phyloP scores from a whole-genome alignment of 2,329 filamentous ascomycete species.

The Hirsutella thompsonii region DNA sequence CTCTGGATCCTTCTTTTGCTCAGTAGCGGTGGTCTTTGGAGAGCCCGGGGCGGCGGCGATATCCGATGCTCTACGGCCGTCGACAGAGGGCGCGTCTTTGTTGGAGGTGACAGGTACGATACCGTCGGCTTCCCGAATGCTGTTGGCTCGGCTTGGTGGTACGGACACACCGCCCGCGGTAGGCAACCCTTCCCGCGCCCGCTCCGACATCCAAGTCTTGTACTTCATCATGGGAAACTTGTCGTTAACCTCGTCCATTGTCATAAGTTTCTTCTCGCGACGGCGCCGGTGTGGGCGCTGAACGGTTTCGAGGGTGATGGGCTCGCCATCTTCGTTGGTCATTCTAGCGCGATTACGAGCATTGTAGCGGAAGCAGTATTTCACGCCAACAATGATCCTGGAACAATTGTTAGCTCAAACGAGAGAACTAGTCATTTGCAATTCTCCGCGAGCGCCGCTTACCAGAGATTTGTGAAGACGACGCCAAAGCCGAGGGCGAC shows the following conservation, averaged over 20 bases:
- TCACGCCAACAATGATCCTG: slow-evolving; percentile 99
- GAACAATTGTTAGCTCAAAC: slow-evolving; percentile 9
- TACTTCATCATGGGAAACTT: slow-evolving; percentile 95
- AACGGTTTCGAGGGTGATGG: slow-evolving; percentile 78
- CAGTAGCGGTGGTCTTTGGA: slow-evolving; percentile 7
- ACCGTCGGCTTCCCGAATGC: slow-evolving; percentile 55
- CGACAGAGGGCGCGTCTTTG: slow-evolving; percentile 32
- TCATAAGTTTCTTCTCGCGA: slow-evolving; percentile 97
- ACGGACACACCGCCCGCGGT: slow-evolving; percentile 73
- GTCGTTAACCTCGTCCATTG: slow-evolving; percentile 97
- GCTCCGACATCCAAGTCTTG: slow-evolving; percentile 80
- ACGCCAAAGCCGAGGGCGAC: slow-evolving; percentile 94
- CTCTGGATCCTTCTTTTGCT: slow-evolving; percentile 6
- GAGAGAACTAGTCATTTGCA: not conserved
- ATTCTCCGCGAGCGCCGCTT: no score
- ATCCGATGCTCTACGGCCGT: slow-evolving; percentile 17
- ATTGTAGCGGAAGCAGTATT: slow-evolving; percentile 98
- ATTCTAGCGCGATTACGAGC: slow-evolving; percentile 76
- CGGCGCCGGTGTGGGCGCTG: slow-evolving; percentile 73
- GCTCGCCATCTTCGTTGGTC: slow-evolving; percentile 69
- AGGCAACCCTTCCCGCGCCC: slow-evolving; percentile 72
- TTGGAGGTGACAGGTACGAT: slow-evolving; percentile 30
- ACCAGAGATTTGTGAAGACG: slow-evolving; percentile 98
- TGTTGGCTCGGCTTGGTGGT: slow-evolving; percentile 59
- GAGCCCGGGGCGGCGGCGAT: slow-evolving; percentile 9